A percentile compares a stretch with the other conserved stretches of the same genome.
Conservation (phyloP, 352 stramenopile genomes). For the Globisporangium cederbergense region DNA sequence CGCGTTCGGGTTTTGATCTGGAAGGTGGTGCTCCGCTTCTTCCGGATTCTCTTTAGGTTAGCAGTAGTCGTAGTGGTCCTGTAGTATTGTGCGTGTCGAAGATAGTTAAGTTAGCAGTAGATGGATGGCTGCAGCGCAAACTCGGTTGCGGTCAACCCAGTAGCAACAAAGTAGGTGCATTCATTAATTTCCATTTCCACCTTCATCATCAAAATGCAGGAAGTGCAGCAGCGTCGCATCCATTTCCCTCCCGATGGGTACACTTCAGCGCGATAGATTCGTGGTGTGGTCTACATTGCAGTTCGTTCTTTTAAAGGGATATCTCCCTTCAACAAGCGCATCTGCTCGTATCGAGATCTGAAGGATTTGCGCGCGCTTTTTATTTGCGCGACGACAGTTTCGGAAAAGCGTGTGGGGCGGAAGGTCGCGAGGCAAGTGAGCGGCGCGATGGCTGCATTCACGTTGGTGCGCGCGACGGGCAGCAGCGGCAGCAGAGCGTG, state of each 20-base stretch:
- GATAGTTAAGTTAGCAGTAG: slow-evolving; percentile 26
- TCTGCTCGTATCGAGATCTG: slow-evolving; percentile 13
- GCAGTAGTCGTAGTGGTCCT: slow-evolving; percentile 12
- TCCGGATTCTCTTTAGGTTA: slow-evolving; percentile 6
- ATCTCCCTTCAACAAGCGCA: slow-evolving; percentile 4
- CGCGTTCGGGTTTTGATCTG: slow-evolving; percentile 74
- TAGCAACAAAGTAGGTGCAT: slow-evolving; percentile 9
- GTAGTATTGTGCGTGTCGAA: slow-evolving; percentile 16
- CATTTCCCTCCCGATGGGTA: background rate
- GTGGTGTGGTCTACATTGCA: background rate
- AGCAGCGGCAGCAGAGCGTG: background rate
- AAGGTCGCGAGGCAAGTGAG: background rate
- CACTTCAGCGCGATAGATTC: slow-evolving; percentile 3
- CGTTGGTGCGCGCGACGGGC: background rate
- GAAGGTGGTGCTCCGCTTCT: background rate
- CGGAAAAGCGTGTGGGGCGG: slow-evolving; percentile 15
- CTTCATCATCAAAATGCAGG: background rate
- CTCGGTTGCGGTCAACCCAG: slow-evolving; percentile 10
- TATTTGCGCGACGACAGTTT: slow-evolving; percentile 13
- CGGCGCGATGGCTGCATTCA: background rate
- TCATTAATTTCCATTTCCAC: slow-evolving; percentile 6
- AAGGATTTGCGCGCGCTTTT: slow-evolving; percentile 3
- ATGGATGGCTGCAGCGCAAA: slow-evolving; percentile 20
- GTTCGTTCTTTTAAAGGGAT: slow-evolving; percentile 19
- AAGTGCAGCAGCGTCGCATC: background rate